Evolutionary conservation across 2,329 filamentous ascomycete genomes (phyloP).

Genomic region (Neonectria coccinea): DNA sequence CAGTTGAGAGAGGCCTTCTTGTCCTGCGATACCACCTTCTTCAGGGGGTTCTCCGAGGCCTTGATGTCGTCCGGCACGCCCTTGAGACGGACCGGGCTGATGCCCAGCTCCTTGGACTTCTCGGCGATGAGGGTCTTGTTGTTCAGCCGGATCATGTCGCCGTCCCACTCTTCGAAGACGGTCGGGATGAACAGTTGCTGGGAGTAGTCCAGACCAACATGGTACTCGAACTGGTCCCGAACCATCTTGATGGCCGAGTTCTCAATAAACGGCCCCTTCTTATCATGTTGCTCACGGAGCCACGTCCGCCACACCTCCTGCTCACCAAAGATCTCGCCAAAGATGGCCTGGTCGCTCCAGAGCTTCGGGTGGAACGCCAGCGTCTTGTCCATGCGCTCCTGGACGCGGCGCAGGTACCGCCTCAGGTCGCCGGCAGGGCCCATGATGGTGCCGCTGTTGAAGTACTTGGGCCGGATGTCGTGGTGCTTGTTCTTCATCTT

Average conservation of each 20-base stretch:
- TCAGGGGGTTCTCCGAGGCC: conserved; percentile 16
- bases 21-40: background rate
- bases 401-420: conserved; percentile 36
- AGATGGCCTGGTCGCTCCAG: conserved; percentile 45
- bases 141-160: conserved; percentile 28
- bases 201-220: conserved; percentile 36
- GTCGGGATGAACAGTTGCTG: conserved; percentile 38
- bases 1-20: conserved; percentile 24
- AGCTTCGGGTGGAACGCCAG: conserved; percentile 19
- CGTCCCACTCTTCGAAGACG: conserved; percentile 37
- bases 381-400: conserved; percentile 36
- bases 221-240: conserved; percentile 33
- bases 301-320: conserved; percentile 38
- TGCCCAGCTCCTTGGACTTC: conserved; percentile 13
- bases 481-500: conserved; percentile 2
- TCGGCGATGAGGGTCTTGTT: conserved; percentile 25
- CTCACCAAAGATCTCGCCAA: conserved; percentile 46
- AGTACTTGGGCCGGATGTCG: conserved; percentile 38
- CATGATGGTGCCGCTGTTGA: conserved; percentile 47
- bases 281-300: background rate
- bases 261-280: background rate
- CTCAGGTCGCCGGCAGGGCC: conserved; percentile 42
- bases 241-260: conserved; percentile 8
- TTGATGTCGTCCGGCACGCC: conserved; percentile 32
- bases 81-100: conserved; percentile 12